Percentiles rank a stretch among this genome's conserved stretches.
Evolutionary conservation across 148 eudicot species (phyloP).

Genomic region (Vaccinium corymbosum): DNA sequence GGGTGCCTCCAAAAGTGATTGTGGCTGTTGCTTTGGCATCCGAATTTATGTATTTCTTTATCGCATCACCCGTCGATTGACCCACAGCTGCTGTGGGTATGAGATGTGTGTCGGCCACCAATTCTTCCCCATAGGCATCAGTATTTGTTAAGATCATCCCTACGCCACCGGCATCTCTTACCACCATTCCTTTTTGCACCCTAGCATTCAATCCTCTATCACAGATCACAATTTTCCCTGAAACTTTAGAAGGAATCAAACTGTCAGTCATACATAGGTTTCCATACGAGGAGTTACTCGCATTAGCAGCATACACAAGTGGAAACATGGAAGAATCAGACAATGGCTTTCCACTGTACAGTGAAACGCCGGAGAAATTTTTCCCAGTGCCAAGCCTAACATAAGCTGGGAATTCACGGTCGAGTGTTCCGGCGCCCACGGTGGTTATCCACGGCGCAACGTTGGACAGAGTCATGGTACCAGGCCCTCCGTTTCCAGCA

Average conservation of each 20-base stretch:
- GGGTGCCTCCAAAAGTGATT: constrained; percentile 51
- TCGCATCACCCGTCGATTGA: constrained; percentile 42
- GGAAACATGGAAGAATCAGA: constrained; percentile 33
- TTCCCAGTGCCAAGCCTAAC: constrained; percentile 58
- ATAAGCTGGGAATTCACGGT: constrained; percentile 72
- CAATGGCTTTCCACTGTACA: constrained; percentile 62
- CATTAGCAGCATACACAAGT: constrained; percentile 58
- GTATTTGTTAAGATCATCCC: constrained; percentile 80
- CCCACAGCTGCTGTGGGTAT: constrained; percentile 63
- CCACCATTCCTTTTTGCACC: constrained; percentile 60
- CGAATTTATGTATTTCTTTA: constrained; percentile 51
- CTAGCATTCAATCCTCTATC: constrained; percentile 68
- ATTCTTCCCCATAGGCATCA: constrained; percentile 58
- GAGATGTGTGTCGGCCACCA: constrained; percentile 79
- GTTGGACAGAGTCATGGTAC: constrained; percentile 53
- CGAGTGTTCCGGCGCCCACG: constrained; percentile 79
- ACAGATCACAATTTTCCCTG: constrained; percentile 78
- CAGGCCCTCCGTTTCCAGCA: constrained; percentile 81
- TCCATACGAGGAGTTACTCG: constrained; percentile 47
- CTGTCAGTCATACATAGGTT: constrained; percentile 55
- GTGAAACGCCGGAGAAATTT: constrained; percentile 61
- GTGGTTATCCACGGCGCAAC: constrained; percentile 94
- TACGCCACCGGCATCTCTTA: constrained; percentile 61
- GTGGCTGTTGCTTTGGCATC: constrained; percentile 45
- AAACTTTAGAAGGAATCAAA: constrained; percentile 41